Conservation (phyloP, 306 rosid genomes). For the Gastrolobium bilobum region DNA sequence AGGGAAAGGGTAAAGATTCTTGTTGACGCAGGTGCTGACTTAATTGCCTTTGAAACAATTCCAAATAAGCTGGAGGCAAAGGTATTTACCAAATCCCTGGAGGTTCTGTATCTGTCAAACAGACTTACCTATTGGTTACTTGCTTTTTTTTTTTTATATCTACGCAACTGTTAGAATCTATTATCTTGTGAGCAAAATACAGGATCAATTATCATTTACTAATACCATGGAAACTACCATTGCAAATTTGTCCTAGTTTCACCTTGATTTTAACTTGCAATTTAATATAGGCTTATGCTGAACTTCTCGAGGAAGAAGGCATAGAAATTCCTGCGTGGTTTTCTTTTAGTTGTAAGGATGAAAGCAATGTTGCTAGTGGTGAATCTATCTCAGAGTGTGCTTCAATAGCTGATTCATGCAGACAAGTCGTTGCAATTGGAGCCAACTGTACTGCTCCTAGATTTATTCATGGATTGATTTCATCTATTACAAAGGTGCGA, state of each 20-base stretch:
- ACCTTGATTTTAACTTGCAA: constrained; percentile 39
- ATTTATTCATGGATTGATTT: constrained; percentile 74
- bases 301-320: constrained; percentile 80
- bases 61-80: constrained; percentile 87
- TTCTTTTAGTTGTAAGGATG: constrained; percentile 84
- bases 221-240: not conserved
- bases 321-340: constrained; percentile 88
- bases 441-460: constrained; percentile 94
- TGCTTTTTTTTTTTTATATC: not conserved
- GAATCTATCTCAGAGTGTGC: constrained; percentile 83
- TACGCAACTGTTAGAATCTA: not conserved
- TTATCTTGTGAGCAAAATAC: not conserved
- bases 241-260: constrained; percentile 2
- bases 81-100: constrained; percentile 52
- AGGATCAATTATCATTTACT: not conserved
- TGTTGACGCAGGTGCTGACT: constrained; percentile 79
- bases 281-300: constrained; percentile 77
- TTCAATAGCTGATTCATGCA: constrained; percentile 75
- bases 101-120: not conserved
- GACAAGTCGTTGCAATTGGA: constrained; percentile 78
- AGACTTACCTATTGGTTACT: not conserved
- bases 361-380: constrained; percentile 73
- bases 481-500: constrained; percentile 66
- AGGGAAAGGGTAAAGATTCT: constrained; percentile 85
- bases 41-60: constrained; percentile 90